Percentiles rank a stretch among this genome's conserved stretches.
Evolutionary conservation across 805 yeast genomes (phyloP).

Genomic region (Candida corydali): DNA sequence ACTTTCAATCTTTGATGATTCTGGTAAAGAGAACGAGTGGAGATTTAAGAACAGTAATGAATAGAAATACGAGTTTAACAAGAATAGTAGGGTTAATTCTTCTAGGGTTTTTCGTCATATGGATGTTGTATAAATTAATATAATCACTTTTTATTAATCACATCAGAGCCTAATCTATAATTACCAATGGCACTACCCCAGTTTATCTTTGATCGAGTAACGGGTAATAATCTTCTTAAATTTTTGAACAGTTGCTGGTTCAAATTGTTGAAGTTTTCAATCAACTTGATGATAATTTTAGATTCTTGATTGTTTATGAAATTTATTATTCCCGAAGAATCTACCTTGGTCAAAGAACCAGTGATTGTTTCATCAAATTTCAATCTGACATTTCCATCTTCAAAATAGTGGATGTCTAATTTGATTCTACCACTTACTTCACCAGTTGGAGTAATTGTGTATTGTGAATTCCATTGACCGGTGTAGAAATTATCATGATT

Average conservation of each 20-base stretch:
- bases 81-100: constrained; percentile 33
- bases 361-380: constrained; percentile 37
- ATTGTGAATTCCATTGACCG: constrained; percentile 81
- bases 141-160: constrained; percentile 34
- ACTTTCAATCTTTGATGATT: constrained; percentile 32
- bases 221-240: constrained; percentile 86
- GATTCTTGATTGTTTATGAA: constrained; percentile 56
- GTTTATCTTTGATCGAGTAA: constrained; percentile 84
- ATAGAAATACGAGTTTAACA: constrained; percentile 37
- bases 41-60: constrained; percentile 37
- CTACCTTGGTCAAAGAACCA: constrained; percentile 15
- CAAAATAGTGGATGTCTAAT: constrained; percentile 86
- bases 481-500: constrained; percentile 80
- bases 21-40: constrained; percentile 39
- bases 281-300: constrained; percentile 53
- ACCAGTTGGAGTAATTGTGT: constrained; percentile 31
- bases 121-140: constrained; percentile 35
- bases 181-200: constrained; percentile 95
- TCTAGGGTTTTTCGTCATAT: constrained; percentile 29
- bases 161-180: constrained; percentile 82
- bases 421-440: constrained; percentile 49
- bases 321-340: constrained; percentile 32
- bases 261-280: constrained; percentile 60
- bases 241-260: constrained; percentile 81
- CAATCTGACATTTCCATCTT: constrained; percentile 91